Evolutionary conservation across 2,329 filamentous ascomycete genomes (phyloP), one percentile per base, ranked within the genome.

Genomic region (Penicillium psychrosexuale): DNA sequence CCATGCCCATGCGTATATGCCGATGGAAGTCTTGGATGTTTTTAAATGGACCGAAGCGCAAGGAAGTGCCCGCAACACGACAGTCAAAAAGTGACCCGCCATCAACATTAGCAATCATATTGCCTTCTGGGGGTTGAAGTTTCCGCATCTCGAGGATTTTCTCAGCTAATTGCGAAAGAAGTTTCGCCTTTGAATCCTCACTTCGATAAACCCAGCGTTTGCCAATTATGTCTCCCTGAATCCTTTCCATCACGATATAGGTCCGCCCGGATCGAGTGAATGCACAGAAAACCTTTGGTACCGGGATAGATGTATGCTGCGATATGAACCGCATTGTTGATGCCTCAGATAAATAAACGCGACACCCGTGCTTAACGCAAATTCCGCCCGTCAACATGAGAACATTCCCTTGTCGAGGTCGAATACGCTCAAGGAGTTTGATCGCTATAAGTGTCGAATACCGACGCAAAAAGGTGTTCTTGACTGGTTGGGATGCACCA

Each of bases 241-340:
- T 71, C 51, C 69, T 69, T 61, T 74, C 67, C 72, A 77, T 77
- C 40, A 73, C 59, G 42, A 75, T 75, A 47, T 76, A 77, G 2
- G 68, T 72, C 30, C 13, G 27, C 5, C 59, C 64, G 28, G 58
- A 59, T 47, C 49, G 66, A 24, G 54, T 63, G 61, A 76, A 77
- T 30, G 72, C 64, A 57, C 70, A 76, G 31, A 66, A 53, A 8
- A 75, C 66, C 56, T 67, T 73, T 6, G 72, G 72, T 6, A 75
- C 69, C 1, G 73, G 71, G 49, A 76, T 70, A 37, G 69, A 72
- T 15, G 73, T 76, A 54, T 76, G 42, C 42, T 68, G 53, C 12
- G 64, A 61, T 43, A 77, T 60, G 49, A 73, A 75, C 47, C 57
- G 62, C 65, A 77, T 69, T 17, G 71, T 66, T 30, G 59, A 60